Conservation (phyloP, 495 filamentous ascomycete species). For the Xeromyces bisporus region DNA sequence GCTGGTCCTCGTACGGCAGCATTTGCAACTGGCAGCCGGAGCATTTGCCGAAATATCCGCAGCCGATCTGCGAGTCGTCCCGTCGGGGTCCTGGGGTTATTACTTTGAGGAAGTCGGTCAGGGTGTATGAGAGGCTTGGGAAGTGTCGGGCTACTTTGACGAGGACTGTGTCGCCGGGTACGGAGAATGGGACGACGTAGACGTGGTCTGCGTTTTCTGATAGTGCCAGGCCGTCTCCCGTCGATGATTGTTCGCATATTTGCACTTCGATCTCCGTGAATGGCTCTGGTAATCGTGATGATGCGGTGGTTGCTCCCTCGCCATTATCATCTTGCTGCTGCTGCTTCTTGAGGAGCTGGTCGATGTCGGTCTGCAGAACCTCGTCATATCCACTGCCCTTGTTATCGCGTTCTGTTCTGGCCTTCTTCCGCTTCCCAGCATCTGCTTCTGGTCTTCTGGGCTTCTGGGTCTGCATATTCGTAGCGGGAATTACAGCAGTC, state of each 20-base stretch:
- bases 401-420: slow-evolving; percentile 24
- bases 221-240: slow-evolving; percentile 68
- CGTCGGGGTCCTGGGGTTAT: slow-evolving; percentile 54
- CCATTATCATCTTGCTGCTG: slow-evolving; percentile 9
- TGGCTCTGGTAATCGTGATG: slow-evolving; percentile 38
- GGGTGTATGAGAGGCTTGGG: slow-evolving; percentile 40
- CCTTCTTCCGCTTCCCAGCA: slow-evolving; percentile 38
- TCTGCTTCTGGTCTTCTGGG: slow-evolving; percentile 11
- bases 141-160: slow-evolving; percentile 64
- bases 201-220: slow-evolving; percentile 49
- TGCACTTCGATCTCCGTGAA: slow-evolving; percentile 66
- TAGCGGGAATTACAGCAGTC: slow-evolving; percentile 9
- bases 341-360: slow-evolving; percentile 38
- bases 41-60: slow-evolving; percentile 73
- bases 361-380: slow-evolving; percentile 55
- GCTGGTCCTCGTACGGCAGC: slow-evolving; percentile 75
- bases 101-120: slow-evolving; percentile 68
- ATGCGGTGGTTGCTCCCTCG: slow-evolving; percentile 5
- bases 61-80: slow-evolving; percentile 58
- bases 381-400: slow-evolving; percentile 41
- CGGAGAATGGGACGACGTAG: slow-evolving; percentile 76
- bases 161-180: slow-evolving; percentile 66
- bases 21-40: slow-evolving; percentile 96
- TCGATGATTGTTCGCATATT: slow-evolving; percentile 66
- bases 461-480: slow-evolving; percentile 17